A percentile compares a stretch with the other conserved stretches of the same genome.
Conservation (phyloP, 345 rosid species). For the Sapria himalayana region DNA sequence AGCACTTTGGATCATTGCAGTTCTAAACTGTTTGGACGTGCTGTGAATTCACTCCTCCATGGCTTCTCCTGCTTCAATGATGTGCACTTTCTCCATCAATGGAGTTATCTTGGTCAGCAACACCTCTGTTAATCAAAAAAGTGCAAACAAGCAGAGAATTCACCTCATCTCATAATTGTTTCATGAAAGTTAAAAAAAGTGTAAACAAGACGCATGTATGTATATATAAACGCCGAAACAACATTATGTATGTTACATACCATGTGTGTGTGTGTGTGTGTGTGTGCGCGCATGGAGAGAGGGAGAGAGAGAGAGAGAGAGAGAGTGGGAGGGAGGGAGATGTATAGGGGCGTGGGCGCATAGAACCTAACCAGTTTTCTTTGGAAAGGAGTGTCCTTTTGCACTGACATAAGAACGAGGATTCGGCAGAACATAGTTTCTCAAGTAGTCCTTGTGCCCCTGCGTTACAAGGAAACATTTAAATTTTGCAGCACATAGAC, state of each 20-base stretch:
- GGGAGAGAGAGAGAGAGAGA: not conserved
- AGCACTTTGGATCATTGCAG: too few relatives aligned
- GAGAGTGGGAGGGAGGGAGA: not conserved
- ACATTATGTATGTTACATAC: too few relatives aligned
- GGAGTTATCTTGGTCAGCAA: constrained; percentile 47
- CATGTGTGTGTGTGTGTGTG: too few relatives aligned
- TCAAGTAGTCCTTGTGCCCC: constrained; percentile 55
- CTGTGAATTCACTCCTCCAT: constrained; percentile 77
- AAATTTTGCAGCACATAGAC: constrained; percentile 1
- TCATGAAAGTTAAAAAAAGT: too few relatives aligned
- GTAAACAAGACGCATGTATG: too few relatives aligned
- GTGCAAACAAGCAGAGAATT: constrained; percentile 1
- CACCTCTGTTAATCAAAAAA: constrained; percentile 33
- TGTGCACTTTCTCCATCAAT: constrained; percentile 28
- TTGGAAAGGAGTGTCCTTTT: constrained; percentile 43
- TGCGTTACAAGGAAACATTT: constrained; percentile 12
- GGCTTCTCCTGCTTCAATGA: constrained; percentile 40
- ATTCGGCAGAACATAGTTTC: constrained; percentile 65
- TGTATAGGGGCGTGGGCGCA: too few relatives aligned
- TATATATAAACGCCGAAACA: too few relatives aligned
- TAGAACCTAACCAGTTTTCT: constrained; percentile 58
- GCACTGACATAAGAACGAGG: constrained; percentile 43
- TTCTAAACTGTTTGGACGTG: too few relatives aligned
- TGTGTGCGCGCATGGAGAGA: not conserved
- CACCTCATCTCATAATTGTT: not conserved